Evolutionary conservation across 768 basidiomycete species (phyloP), one percentile per base, ranked within the genome.

Genomic region (Termitomyces sp.): DNA sequence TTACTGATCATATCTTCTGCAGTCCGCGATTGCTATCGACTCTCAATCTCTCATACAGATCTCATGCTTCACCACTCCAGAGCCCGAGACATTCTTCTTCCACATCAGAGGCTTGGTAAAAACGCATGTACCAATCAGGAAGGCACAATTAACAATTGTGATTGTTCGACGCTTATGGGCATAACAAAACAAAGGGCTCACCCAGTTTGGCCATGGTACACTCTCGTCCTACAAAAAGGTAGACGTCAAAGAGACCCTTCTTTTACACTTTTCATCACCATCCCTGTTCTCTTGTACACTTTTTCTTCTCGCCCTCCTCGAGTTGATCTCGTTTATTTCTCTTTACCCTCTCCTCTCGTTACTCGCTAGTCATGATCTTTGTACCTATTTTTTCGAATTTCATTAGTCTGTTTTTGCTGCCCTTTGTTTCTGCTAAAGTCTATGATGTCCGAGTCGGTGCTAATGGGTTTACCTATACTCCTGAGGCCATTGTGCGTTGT

Each of bases 361-460:
- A 66, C 66, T 69, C 70, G 70, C 71, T 72, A 67, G 72, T 70
- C 67, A 77, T 79, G 71, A 71, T 80, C 64, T 62, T 70, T 63
- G 65, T 67, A 63, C 52, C 65, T 66, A 59, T 78, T 65, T 9
- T 78, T 65, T 9, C 9, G 30, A 32, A 9, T 10, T 73, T 74
- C 60, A 63, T 80, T 62, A 76, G 71, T 70, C 73, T 83, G 68
- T 73, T 70, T 63, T 67, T 82, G 65, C 77, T 82, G 65, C 77
- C 79, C 66, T 70, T 78, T 62, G 78, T 74, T 65, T 70, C 73
- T 62, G 79, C 76, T 66, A 69, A 69, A 60, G 73, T 80, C 56
- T 70, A 76, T 62, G 75, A 84, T 67, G 64, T 87, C 59, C 71
- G 78, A 66, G 84, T 87, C 59, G 82, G 77, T 50, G 69, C 73